Evolutionary conservation across 192 early-diverging fungal genomes (phyloP), one percentile per base, ranked within the genome.

Genomic region (Umbelopsis sp.): DNA sequence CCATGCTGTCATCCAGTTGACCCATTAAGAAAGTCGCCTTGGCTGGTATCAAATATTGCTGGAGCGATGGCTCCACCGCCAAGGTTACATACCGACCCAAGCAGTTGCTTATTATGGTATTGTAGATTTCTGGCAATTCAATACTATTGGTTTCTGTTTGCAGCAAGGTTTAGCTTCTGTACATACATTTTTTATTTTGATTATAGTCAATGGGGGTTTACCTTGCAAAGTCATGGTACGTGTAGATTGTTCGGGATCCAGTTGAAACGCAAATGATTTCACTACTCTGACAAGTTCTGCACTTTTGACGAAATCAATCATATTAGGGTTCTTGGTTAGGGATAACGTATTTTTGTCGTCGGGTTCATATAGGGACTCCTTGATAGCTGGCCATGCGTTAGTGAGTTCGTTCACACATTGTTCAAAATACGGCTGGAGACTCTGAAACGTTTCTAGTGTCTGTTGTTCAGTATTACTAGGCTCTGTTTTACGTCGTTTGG

Each of bases 1-100:
- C 26, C 32, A 74, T 34, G 41, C 73, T 74, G 44, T 68, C 45
- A n/a, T 68, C 66, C n/a, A 74, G 34, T 25, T 66, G 53, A 38
- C 73, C 66, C 66, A 74, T 68, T 47, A 74, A 62, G 44, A 74
- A 74, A 14, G 51, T 62, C 0, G 73, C 47, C 3, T 44, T 12
- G 8, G 66, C 53, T 4, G 73, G 73, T 49, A 74, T 49, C n/a
- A 74, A 25, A 49, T 74, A 74, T 26, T 32, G 26, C 12, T 45
- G 66, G 24, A 68, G 8, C 25, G 44, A 17, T 62, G 56, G 56
- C 56, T 62, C 56, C 56, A 62, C 56, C 31, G 66, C 24, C 45
- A 68, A 68, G 29, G 66, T 68, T 32, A 45, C 44, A 68, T 49
- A 68, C 20, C 49, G 45, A n/a, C 45, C 41, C 24, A 38, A 65